phyloP scores from a whole-genome alignment of 2,329 filamentous ascomycete species.

The Coniochaeta hoffmannii region DNA sequence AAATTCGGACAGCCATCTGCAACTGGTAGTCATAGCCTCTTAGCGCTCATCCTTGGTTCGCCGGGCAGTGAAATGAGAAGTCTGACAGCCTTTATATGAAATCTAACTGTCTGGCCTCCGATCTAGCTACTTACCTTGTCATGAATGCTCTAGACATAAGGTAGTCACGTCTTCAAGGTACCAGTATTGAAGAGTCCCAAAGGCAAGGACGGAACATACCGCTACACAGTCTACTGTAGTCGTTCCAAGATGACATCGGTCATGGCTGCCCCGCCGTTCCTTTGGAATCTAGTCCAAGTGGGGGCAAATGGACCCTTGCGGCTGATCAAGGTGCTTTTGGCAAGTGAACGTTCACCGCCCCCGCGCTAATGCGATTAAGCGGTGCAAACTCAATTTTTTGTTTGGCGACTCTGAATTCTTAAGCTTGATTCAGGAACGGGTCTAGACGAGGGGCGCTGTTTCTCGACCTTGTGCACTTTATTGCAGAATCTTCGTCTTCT shows the following conservation, averaged over 20 bases:
- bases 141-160: too few relatives aligned
- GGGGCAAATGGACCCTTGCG: background rate
- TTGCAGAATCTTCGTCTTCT: background rate
- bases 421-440: background rate
- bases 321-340: background rate
- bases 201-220: too few relatives aligned
- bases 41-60: too few relatives aligned
- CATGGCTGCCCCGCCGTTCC: background rate
- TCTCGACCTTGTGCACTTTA: background rate
- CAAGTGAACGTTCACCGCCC: background rate
- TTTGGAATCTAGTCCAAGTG: background rate
- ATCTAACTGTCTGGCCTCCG: too few relatives aligned
- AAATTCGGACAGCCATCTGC: background rate
- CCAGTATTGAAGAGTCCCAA: too few relatives aligned
- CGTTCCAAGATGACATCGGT: too few relatives aligned
- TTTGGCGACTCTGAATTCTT: background rate
- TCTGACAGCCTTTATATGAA: too few relatives aligned
- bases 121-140: too few relatives aligned
- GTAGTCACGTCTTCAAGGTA: too few relatives aligned
- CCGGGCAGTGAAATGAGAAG: too few relatives aligned
- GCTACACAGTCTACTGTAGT: too few relatives aligned
- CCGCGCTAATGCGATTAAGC: slow-evolving; percentile 1
- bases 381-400: slow-evolving; percentile 1
- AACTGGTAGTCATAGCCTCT: too few relatives aligned
- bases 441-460: background rate